Evolutionary conservation across 2,329 filamentous ascomycete genomes (phyloP), one percentile per base, ranked within the genome.

Genomic region (Colletotrichum spaethianum): DNA sequence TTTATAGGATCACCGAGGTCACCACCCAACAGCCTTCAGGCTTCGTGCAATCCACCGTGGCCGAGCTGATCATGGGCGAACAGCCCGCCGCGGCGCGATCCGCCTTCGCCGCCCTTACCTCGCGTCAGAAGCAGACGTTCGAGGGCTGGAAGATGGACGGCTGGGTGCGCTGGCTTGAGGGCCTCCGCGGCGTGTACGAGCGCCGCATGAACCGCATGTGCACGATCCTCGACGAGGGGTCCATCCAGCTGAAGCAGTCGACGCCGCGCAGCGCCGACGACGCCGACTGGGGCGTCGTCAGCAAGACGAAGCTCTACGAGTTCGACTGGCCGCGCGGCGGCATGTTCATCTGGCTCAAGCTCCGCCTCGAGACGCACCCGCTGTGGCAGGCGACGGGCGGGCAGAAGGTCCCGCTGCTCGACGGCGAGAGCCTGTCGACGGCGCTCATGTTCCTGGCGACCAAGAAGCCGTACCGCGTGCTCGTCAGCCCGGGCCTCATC

Each of bases 151-250:
- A 93, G 77, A 90, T 92, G 74, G 91, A 92, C 73, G 95, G 95
- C 74, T 98, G 94, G 94, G 92, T 98, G 18, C 92, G 94, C 75
- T 98, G 95, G 95, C 90, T 98, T 31, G 93, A 92, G 73, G 94
- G 95, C 9, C 88, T 98, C 18, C 90, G 95, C 33, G 94, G 93
- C 68, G 90, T 91, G 76, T 98, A 98, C 82, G 94, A 97, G 84
- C 87, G 92, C 50, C 91, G 95, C 71, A 97, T 98, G 94, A 89
- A 89, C 77, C 83, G 85, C 74, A 97, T 98, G 94, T 93, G 92
- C 82, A 83, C 83, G 9, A 87, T 90, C 64, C 89, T 98, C 18
- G 93, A 96, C 78, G 88, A 89, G 6, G 89, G 92, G 65, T 87
- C 90, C 53, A 89, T 88, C 77, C 82, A 92, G 70, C 85, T 95